Base-by-base conservation (phyloP, 805 yeast species). In the Saccharomycopsis schoenii region DNA sequence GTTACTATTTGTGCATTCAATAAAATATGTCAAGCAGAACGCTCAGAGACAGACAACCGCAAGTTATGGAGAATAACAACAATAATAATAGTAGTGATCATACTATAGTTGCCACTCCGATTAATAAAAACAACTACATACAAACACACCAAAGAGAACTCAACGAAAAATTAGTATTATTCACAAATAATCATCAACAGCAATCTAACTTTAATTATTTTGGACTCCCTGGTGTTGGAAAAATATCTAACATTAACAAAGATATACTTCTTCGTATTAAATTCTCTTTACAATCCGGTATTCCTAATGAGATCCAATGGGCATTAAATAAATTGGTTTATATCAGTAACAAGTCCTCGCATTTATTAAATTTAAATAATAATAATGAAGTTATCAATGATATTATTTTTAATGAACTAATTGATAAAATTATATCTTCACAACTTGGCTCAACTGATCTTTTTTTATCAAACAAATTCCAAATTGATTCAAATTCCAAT, bases 171-270 rank as follows among this genome's bases (percentile, higher is more conserved):
- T 19, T 58, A 19, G 2, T 47, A 15, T 21, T 14, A 4, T 47
- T 41, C 15, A 37, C 43, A 15, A 29, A 9, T 10, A 42, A 29
- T 29, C 24, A 42, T 29, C 29, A 29, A 24, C 56, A 51, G 25
- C 54, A 42, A 24, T 61, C 34, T 6, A 57, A 15, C 19, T 61
- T 61, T 36, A 61, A 61, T 47, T 61, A 61, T 41, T 50, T 51
- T 25, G 64, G 64, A 4, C 55, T 63, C 36, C 66, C 64, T 1
- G 66, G 66, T 2, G 64, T 61, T 4, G 62, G 62, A 2, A 19
- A 19, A 15, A 54, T 37, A 24, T 58, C 64, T 6, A 47, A 21
- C 21, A 47, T 47, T 21, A 47, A 47, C n/a, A 34, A 59, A 14
- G 58, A 56, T n/a, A 29, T 59, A 8, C 12, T 61, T 17, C 39